A percentile compares a stretch with the other conserved stretches of the same genome.
Evolutionary conservation across 768 basidiomycete species (phyloP).

Genomic region (Leccinum barrowsii): DNA sequence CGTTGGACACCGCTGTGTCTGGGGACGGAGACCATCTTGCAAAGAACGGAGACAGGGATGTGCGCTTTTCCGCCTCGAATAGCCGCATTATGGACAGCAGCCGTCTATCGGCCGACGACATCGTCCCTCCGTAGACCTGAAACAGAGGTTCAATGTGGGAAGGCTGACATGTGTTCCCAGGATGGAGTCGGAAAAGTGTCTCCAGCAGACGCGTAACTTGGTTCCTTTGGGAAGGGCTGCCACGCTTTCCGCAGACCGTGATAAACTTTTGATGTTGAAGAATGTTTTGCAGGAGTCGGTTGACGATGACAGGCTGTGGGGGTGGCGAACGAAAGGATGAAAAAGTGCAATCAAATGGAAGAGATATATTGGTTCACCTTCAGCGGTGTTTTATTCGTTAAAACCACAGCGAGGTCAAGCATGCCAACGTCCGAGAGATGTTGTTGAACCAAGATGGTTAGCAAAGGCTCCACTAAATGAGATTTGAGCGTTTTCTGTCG

Average conservation of each 20-base stretch:
- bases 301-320: slow-evolving; percentile 60
- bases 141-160: slow-evolving; percentile 79
- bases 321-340: neutral
- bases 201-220: slow-evolving; percentile 56
- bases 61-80: slow-evolving; percentile 69
- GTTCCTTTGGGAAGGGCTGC: slow-evolving; percentile 34
- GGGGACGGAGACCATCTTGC: slow-evolving; percentile 57
- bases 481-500: slow-evolving; percentile 34
- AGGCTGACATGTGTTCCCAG: slow-evolving; percentile 75
- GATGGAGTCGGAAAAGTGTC: slow-evolving; percentile 70
- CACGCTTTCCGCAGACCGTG: slow-evolving; percentile 36
- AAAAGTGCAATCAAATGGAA: neutral
- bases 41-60: slow-evolving; percentile 62
- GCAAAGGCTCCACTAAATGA: slow-evolving; percentile 67
- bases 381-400: slow-evolving; percentile 43
- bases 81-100: slow-evolving; percentile 75
- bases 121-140: slow-evolving; percentile 68
- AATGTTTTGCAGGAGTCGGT: slow-evolving; percentile 71
- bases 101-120: slow-evolving; percentile 56
- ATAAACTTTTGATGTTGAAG: slow-evolving; percentile 67
- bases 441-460: slow-evolving; percentile 60
- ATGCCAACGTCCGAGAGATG: slow-evolving; percentile 43
- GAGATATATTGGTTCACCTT: slow-evolving; percentile 50
- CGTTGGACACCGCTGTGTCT: slow-evolving; percentile 40
- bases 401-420: slow-evolving; percentile 41